Percentiles rank a stretch among this genome's conserved stretches.
Evolutionary conservation across 1,139 yeast genomes (phyloP).

Genomic region (Candida sp.): DNA sequence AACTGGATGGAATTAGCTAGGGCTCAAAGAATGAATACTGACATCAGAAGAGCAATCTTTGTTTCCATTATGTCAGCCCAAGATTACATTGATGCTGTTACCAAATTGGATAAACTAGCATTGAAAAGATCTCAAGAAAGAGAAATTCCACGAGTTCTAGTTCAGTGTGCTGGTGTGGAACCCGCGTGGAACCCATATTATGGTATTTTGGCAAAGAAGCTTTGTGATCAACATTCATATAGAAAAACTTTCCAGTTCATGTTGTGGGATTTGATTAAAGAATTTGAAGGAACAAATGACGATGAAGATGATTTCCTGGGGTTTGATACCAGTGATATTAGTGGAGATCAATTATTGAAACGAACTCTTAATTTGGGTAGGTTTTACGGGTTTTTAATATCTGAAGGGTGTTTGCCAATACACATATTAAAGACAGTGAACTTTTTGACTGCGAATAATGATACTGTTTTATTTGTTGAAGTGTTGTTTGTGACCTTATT

Average conservation of each 20-base stretch:
- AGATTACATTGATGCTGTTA: slow-evolving; percentile 85
- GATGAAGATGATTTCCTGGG: slow-evolving; percentile 36
- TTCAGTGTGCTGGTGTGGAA: slow-evolving; percentile 87
- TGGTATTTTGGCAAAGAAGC: slow-evolving; percentile 71
- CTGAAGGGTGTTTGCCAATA: slow-evolving; percentile 70
- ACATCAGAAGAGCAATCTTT: slow-evolving; percentile 88
- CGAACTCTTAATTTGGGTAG: slow-evolving; percentile 72
- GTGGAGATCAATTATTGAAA: slow-evolving; percentile 48
- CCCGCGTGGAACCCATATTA: slow-evolving; percentile 89
- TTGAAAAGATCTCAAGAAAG: slow-evolving; percentile 81
- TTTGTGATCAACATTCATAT: slow-evolving; percentile 67
- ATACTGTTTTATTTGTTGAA: slow-evolving; percentile 69
- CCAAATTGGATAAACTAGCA: slow-evolving; percentile 74
- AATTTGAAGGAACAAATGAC: slow-evolving; percentile 49
- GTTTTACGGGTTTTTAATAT: slow-evolving; percentile 70
- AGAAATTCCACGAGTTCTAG: slow-evolving; percentile 80
- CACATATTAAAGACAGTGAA: slow-evolving; percentile 73
- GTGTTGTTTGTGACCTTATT: slow-evolving; percentile 66
- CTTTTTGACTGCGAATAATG: slow-evolving; percentile 67
- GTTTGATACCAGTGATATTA: slow-evolving; percentile 24
- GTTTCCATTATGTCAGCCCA: slow-evolving; percentile 93
- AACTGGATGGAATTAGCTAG: slow-evolving; percentile 89
- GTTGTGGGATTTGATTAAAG: slow-evolving; percentile 85
- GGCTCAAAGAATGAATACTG: slow-evolving; percentile 92
- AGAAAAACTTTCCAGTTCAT: slow-evolving; percentile 85